Base-by-base conservation (phyloP, 2,329 filamentous ascomycete genomes). In the Fusarium redolens region DNA sequence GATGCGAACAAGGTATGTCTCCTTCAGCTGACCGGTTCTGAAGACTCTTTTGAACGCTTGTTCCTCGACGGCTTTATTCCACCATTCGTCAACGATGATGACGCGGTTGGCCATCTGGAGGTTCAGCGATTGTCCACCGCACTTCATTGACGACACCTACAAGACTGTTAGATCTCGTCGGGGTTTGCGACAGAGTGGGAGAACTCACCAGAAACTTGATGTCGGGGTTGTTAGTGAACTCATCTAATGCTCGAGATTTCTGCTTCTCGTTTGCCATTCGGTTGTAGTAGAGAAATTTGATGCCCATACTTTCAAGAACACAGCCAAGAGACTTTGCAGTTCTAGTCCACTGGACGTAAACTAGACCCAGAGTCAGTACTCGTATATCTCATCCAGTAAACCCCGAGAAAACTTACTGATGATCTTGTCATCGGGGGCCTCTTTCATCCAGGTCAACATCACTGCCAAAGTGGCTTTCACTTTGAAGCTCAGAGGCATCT, bases 41-140 rank as follows among this genome's bases (percentile, higher is more conserved):
- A 87, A 88, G 0, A 93, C 87, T 0, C 92, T 87, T 3, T 82
- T 82, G 43, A 86, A 86, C 0, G 88, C 91, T 74, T 94, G 92
- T n/a, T 89, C 82, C 72, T 94, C 91, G 0, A 85, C 79, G 0
- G 86, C 83, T 3, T 80, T 79, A 63, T 93, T 93, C 89, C 89
- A 94, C 88, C 88, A 91, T 0, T 83, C 80, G 37, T 91, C 88
- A 0, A 88, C 57, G 0, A 87, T 80, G 25, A 91, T 88, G 28
- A 89, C 86, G 7, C 88, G 84, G 52, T 88, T 89, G 2, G 85
- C 85, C 5, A 69, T 78, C 0, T 77, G 81, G 0, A 87, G 65
- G 44, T 87, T 86, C 57, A 84, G 82, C 31, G 79, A 81, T 17
- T 83, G 80, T 0, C 80, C 80, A 2, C 83, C 82, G 18, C 78